Evolutionary conservation across 2,329 filamentous ascomycete genomes (phyloP).

Genomic region (Beauveria australis): DNA sequence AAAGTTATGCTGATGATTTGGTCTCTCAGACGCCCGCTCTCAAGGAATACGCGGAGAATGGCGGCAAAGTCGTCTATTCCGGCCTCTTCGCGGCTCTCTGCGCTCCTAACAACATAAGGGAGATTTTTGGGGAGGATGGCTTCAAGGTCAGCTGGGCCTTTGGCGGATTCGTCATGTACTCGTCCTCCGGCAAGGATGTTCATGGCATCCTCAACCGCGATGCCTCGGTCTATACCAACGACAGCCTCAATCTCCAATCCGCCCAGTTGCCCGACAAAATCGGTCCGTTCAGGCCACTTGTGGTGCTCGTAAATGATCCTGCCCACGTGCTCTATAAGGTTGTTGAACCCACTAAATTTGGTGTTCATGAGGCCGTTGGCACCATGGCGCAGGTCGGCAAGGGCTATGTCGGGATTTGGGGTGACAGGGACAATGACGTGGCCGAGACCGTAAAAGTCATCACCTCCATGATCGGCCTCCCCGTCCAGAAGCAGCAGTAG

Average conservation of each 20-base stretch:
- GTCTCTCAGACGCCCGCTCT: too few relatives aligned
- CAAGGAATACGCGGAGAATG: too few relatives aligned
- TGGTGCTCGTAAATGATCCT: too few relatives aligned
- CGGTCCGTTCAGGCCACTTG: too few relatives aligned
- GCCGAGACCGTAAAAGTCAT: background rate
- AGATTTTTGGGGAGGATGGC: background rate
- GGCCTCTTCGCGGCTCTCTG: too few relatives aligned
- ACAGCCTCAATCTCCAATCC: background rate
- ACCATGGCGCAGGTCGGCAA: background rate
- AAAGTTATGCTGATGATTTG: too few relatives aligned
- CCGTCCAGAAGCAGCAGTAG: background rate
- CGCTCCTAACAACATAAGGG: too few relatives aligned
- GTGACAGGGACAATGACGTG: background rate
- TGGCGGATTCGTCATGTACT: too few relatives aligned
- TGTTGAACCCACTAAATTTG: too few relatives aligned
- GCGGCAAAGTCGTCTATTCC: background rate
- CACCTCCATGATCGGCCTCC: background rate
- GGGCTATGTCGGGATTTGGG: background rate
- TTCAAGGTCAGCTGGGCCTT: background rate
- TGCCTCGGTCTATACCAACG: background rate
- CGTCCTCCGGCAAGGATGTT: too few relatives aligned
- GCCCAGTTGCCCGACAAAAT: background rate
- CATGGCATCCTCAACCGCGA: background rate
- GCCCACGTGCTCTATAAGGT: too few relatives aligned
- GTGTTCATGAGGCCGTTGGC: too few relatives aligned